Base-by-base conservation (phyloP, 495 filamentous ascomycete genomes). In the Hypoxylon perforatum region DNA sequence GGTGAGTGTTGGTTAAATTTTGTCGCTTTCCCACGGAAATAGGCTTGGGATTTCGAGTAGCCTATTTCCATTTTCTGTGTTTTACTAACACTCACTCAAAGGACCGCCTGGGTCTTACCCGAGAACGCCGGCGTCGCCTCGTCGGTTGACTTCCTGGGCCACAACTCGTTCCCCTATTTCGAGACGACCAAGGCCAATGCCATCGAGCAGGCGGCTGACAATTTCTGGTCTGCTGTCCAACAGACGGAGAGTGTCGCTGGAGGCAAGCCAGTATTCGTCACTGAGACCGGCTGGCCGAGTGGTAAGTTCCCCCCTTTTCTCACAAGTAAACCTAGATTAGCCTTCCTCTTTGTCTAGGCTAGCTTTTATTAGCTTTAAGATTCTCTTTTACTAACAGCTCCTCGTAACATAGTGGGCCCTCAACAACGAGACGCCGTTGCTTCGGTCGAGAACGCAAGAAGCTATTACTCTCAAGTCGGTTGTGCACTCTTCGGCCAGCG, bases 281-380 rank as follows among this genome's bases (percentile, higher is more conserved):
- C 91, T 33, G 91, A 94, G 82, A 92, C 91, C 30, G 91, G 91
- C 35, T 92, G 88, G 89, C 91, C 91, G 47, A 86, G 87, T 23
- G 80, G 76, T 71, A 90, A 91, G 46, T 69, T 74, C 9, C 38
- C 35, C 15, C 44, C 51, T 1, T 48, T 21, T 22, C 36, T 17
- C 36, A 11, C 41, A 21, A 17, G 2, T 33, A 14, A 30, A 36
- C 19, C 36, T 11, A 38, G 14, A 2, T 38, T 11, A 3, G 10
- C 35, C 25, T 28, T 7, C 14, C 35, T 10, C 35, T 38, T 5
- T 38, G 9, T 10, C 35, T 38, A 38, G 9, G 35, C 7, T 38
- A 10, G 35, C 35, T 38, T 38, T 38, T n/a, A 12, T 10, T 38
- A 38, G 35, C 2, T 2, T 38, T 10, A 22, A 18, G 12, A 35